Evolutionary conservation across 768 basidiomycete species (phyloP), one percentile per base, ranked within the genome.

Genomic region (Pilatotrama ljubarskyi): DNA sequence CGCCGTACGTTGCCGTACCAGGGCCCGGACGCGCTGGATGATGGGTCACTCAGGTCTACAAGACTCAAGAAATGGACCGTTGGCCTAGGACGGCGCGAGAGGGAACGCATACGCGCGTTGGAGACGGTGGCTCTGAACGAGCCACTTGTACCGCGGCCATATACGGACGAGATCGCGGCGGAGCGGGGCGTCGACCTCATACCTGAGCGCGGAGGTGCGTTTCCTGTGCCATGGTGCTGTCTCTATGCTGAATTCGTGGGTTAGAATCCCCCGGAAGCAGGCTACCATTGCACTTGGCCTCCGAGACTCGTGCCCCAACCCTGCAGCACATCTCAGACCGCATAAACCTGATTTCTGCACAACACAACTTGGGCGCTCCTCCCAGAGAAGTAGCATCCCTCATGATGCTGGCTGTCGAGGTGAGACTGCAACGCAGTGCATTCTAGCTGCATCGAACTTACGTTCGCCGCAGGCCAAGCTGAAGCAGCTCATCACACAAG

Each of bases 401-500:
- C 2, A 82, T 92, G 80, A 84, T 85, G 72, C 80, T 91, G 48
- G 91, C 91, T 1, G 88, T 86, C 66, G 90, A 93, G 78, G 90
- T 89, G 60, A 10, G 76, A 11, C n/a, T 35, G n/a, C 20, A 26
- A 48, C 51, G 13, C 29, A 13, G 18, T 29, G 6, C 13, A 24
- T 51, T 10, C 18, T 10, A 14, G 8, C 24, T 1, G 55, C 17
- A 20, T 9, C 42, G 52, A 46, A 20, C 40, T 22, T 1, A 38
- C 56, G 48, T 26, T 2, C 38, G 4, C 10, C 35, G 15, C 61
- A 91, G 90, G 88, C 88, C 17, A 90, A 91, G 69, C 79, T 93
- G 4, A 93, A 93, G 68, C 88, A 92, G 58, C 82, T 93, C 25
- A 87, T 93, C 63, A 90, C 87, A 1, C 89, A 89, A 65, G 89